phyloP scores from a whole-genome alignment of 2,329 filamentous ascomycete species.

The Scleromitrula shiraiana region DNA sequence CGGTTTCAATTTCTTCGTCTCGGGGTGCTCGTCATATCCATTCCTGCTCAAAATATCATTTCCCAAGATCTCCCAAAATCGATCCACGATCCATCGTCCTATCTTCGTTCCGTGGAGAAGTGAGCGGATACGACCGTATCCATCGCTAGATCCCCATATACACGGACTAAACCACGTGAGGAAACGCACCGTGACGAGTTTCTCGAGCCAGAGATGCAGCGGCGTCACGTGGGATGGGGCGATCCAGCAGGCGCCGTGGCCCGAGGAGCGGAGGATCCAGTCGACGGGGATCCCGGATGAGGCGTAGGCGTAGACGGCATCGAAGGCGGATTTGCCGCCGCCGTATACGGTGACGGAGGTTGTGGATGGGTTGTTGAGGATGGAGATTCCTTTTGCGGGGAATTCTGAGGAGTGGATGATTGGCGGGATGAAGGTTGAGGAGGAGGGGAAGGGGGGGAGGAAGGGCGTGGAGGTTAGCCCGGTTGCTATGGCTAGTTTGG shows the following conservation, averaged over 20 bases:
- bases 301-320: conserved; percentile 55
- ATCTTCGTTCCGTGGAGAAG: conserved; percentile 51
- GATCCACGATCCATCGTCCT: conserved; percentile 46
- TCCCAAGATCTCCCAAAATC: conserved; percentile 50
- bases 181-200: conserved; percentile 57
- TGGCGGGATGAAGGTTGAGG: conserved; percentile 28
- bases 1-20: conserved; percentile 45
- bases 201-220: conserved; percentile 59
- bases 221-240: conserved; percentile 56
- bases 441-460: conserved; percentile 36
- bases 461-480: conserved; percentile 45
- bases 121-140: conserved; percentile 44
- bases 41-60: conserved; percentile 47
- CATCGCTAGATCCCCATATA: conserved; percentile 59
- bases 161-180: conserved; percentile 70
- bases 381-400: conserved; percentile 42
- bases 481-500: conserved; percentile 46
- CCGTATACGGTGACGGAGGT: conserved; percentile 47
- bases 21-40: conserved; percentile 44
- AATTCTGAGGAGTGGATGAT: conserved; percentile 39
- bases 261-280: conserved; percentile 49
- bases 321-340: conserved; percentile 56
- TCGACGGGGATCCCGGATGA: conserved; percentile 47
- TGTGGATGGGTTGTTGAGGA: conserved; percentile 36
- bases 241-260: conserved; percentile 53